Percentiles rank a stretch among this genome's conserved stretches.
Conservation (phyloP, 2,329 filamentous ascomycete species). For the Calycina herbarum region DNA sequence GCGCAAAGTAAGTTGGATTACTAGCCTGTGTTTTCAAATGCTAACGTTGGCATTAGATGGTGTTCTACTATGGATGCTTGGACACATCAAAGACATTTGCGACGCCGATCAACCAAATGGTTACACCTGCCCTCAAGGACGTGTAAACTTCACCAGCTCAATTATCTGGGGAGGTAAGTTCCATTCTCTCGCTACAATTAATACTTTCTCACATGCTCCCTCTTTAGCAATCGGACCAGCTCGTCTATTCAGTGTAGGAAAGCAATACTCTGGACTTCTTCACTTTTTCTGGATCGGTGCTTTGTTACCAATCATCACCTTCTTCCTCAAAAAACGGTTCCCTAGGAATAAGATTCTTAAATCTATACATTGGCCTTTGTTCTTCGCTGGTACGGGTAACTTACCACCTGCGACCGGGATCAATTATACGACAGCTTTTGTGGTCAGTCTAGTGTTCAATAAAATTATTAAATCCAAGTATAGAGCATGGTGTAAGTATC, state of each 20-base stretch:
- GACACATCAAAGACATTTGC: constrained; percentile 64
- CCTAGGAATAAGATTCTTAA: constrained; percentile 59
- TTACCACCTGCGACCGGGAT: constrained; percentile 52
- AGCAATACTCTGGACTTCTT: constrained; percentile 54
- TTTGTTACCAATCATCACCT: constrained; percentile 61
- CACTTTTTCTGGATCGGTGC: constrained; percentile 73
- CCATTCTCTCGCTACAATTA: too few species aligned
- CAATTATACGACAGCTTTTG: constrained; percentile 69
- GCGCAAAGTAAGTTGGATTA: too few species aligned
- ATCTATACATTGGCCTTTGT: constrained; percentile 52
- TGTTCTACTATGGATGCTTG: constrained; percentile 61
- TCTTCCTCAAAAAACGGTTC: constrained; percentile 52
- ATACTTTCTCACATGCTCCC: too few species aligned
- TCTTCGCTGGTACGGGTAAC: neutral
- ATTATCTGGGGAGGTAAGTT: constrained; percentile 61
- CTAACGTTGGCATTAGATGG: constrained; percentile 40
- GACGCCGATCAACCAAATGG: constrained; percentile 45
- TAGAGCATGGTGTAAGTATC: constrained; percentile 62
- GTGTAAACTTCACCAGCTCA: constrained; percentile 59
- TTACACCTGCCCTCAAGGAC: constrained; percentile 50
- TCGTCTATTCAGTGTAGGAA: constrained; percentile 59
- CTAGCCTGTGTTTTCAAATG: too few species aligned
- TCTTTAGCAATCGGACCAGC: constrained; percentile 60
- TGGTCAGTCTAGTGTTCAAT: constrained; percentile 67
- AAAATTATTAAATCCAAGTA: constrained; percentile 64